These are phyloP conservation scores for Graphilbum fragrans DNA, from an alignment of 2,329 filamentous ascomycete genomes.

Conservation along the genomic window DNA sequence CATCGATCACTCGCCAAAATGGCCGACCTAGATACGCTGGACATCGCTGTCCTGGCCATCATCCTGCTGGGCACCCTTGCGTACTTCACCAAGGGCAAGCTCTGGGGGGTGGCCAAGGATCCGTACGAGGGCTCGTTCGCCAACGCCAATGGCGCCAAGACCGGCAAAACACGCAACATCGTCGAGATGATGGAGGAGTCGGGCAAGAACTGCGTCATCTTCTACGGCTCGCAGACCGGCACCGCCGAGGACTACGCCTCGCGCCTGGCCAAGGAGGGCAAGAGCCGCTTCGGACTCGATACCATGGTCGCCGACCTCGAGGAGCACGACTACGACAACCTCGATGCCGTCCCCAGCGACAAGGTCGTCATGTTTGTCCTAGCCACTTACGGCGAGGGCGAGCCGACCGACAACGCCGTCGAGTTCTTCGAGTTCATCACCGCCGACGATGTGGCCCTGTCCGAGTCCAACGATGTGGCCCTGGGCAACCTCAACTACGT, in stretches of 20 bases:
- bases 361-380: slow-evolving; percentile 92
- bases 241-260: slow-evolving; percentile 98
- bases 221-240: slow-evolving; percentile 97
- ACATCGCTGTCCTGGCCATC: slow-evolving; percentile 78
- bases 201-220: slow-evolving; percentile 94
- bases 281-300: slow-evolving; percentile 88
- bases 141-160: slow-evolving; percentile 57
- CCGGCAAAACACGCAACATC: slow-evolving; percentile 81
- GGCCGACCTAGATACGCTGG: slow-evolving; percentile 93
- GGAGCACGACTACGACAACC: slow-evolving; percentile 92
- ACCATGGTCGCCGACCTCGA: slow-evolving; percentile 98
- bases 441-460: slow-evolving; percentile 70
- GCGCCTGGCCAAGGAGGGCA: slow-evolving; percentile 90
- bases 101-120: slow-evolving; percentile 83
- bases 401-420: slow-evolving; percentile 96
- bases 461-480: slow-evolving; percentile 59
- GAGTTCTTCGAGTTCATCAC: slow-evolving; percentile 97
- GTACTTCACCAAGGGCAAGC: slow-evolving; percentile 95
- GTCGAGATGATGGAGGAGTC: slow-evolving; percentile 92
- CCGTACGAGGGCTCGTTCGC: slow-evolving; percentile 70
- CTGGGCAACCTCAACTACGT: slow-evolving; percentile 83
- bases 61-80: slow-evolving; percentile 80
- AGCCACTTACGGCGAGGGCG: slow-evolving; percentile 95
- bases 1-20: slow-evolving; percentile 38
- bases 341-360: slow-evolving; percentile 78